Evolutionary conservation across 768 basidiomycete genomes (phyloP).

Genomic region (Amanita inopinata): DNA sequence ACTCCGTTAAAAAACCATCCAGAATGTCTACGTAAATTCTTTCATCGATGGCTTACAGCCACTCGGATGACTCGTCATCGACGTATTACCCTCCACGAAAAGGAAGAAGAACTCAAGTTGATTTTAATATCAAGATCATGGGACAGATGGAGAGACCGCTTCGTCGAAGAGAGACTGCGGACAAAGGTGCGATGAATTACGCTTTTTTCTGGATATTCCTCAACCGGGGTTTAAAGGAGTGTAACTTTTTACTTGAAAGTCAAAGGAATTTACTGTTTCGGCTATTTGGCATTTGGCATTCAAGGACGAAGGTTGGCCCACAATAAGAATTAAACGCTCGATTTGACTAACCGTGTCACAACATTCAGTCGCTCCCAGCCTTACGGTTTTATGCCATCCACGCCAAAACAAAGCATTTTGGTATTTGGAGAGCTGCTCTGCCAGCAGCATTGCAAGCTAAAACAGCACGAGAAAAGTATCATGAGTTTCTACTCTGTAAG

Average conservation of each 20-base stretch:
- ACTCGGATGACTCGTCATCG: constrained; percentile 42
- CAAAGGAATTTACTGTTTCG: constrained; percentile 53
- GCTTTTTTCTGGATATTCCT: not conserved
- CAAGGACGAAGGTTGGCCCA: constrained; percentile 63
- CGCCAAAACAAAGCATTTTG: constrained; percentile 53
- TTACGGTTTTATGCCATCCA: constrained; percentile 63
- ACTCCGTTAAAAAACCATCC: constrained; percentile 7
- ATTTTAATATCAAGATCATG: constrained; percentile 45
- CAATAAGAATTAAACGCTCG: constrained; percentile 5
- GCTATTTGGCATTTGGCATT: constrained; percentile 68
- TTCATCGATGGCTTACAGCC: constrained; percentile 59
- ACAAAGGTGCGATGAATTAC: constrained; percentile 41
- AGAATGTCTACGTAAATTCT: constrained; percentile 63
- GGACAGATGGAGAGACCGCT: constrained; percentile 76
- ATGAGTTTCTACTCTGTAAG: constrained; percentile 47
- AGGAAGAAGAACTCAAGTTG: constrained; percentile 53
- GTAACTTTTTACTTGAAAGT: constrained; percentile 45
- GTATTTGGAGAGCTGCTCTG: constrained; percentile 58
- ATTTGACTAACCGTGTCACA: not conserved
- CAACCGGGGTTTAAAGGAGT: constrained; percentile 33
- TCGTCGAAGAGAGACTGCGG: constrained; percentile 51
- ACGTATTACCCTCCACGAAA: constrained; percentile 45
- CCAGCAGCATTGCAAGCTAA: constrained; percentile 59
- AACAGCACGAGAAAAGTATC: constrained; percentile 54
- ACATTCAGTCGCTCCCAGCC: constrained; percentile 60